These are phyloP conservation scores for Venturia nashicola DNA, from an alignment of 2,329 filamentous ascomycete genomes.

Conservation along the genomic window DNA sequence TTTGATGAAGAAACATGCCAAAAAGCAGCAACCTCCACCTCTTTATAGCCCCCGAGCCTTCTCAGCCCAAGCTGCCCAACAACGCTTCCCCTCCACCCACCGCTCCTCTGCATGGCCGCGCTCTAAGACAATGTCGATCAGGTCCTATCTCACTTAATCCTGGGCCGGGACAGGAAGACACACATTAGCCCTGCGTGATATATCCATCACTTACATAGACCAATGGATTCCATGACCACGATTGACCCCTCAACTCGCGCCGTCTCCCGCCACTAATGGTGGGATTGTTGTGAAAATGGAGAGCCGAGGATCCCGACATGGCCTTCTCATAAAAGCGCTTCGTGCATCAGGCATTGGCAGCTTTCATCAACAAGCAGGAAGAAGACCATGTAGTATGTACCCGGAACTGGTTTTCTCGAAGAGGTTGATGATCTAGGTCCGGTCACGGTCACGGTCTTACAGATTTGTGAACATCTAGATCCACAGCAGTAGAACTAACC, in stretches of 20 bases:
- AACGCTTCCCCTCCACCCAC: not conserved
- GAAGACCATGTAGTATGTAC: too few relatives aligned
- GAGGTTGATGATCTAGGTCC: too few relatives aligned
- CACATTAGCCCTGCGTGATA: constrained; percentile 4
- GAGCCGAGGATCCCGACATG: not conserved
- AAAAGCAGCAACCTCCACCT: not conserved
- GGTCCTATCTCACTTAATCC: not conserved
- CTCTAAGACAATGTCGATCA: not conserved
- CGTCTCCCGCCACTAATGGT: not conserved
- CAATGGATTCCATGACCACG: not conserved
- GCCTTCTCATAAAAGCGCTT: too few relatives aligned
- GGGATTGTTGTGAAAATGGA: not conserved
- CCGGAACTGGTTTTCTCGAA: too few relatives aligned
- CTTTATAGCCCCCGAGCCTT: constrained; percentile 1
- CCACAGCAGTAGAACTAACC: too few relatives aligned
- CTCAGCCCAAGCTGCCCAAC: not conserved
- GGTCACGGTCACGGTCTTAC: too few relatives aligned
- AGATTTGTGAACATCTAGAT: too few relatives aligned
- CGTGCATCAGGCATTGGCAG: too few relatives aligned
- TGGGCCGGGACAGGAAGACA: not conserved
- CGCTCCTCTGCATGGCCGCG: constrained; percentile 1
- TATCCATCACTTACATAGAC: not conserved
- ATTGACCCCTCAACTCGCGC: not conserved
- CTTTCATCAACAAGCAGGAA: too few relatives aligned
- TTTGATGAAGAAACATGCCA: not conserved